Evolutionary conservation across 1,284 basidiomycete genomes (phyloP).

Genomic region (Crucibulum cyathiforme): DNA sequence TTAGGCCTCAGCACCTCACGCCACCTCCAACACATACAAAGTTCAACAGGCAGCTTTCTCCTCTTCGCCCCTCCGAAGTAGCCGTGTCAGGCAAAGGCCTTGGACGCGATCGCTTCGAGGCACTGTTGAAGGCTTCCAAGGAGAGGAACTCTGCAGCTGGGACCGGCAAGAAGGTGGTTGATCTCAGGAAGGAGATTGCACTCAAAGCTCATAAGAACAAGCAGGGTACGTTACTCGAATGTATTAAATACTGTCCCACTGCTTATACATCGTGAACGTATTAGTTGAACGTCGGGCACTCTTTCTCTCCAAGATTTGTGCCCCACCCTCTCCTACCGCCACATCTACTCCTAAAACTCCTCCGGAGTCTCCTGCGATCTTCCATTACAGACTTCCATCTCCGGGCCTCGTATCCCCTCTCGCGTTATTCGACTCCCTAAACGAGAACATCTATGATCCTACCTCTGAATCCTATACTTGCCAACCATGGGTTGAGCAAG

Average conservation of each 20-base stretch:
- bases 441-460: constrained; percentile 28
- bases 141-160: constrained; percentile 55
- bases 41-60: constrained; percentile 54
- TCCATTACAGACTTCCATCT: constrained; percentile 72
- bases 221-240: constrained; percentile 58
- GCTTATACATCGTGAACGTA: constrained; percentile 2
- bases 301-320: constrained; percentile 75
- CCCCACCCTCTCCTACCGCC: constrained; percentile 67
- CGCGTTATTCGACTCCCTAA: constrained; percentile 61
- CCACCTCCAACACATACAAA: constrained; percentile 56
- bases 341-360: constrained; percentile 66
- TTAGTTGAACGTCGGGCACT: constrained; percentile 74
- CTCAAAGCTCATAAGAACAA: constrained; percentile 75
- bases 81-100: constrained; percentile 56
- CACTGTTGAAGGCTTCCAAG: constrained; percentile 61
- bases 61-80: constrained; percentile 52
- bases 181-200: constrained; percentile 77
- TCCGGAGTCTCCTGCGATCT: constrained; percentile 72
- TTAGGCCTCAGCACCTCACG: constrained; percentile 61
- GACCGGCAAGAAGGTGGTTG: constrained; percentile 55
- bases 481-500: constrained; percentile 67
- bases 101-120: constrained; percentile 66
- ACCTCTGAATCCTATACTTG: constrained; percentile 22
- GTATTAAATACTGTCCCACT: constrained; percentile 7
- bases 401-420: constrained; percentile 70